These are phyloP conservation scores for Populus ilicifolia DNA, from an alignment of 345 rosid genomes.

Conservation along the genomic window DNA sequence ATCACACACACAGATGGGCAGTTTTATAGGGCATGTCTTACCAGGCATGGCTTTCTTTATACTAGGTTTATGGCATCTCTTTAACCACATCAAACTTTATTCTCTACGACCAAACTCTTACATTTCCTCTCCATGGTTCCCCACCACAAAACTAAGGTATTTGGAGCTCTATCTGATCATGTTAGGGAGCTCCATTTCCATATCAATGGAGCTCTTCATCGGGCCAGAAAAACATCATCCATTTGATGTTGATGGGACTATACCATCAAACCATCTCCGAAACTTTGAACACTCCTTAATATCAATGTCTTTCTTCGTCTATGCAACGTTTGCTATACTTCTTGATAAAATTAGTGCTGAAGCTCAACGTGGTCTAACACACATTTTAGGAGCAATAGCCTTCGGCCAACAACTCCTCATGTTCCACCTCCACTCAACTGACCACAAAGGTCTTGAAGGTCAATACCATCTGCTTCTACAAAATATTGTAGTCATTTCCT, in stretches of 20 bases:
- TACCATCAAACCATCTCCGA: conserved; percentile 75
- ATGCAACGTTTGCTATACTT: conserved; percentile 48
- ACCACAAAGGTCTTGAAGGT: conserved; percentile 71
- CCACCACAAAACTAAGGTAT: conserved; percentile 42
- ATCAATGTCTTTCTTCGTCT: conserved; percentile 54
- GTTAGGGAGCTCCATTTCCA: conserved; percentile 45
- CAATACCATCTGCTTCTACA: conserved; percentile 72
- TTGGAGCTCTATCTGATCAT: conserved; percentile 59
- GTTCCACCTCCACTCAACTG: conserved; percentile 72
- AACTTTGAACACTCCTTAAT: conserved; percentile 78
- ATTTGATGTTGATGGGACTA: conserved; percentile 69
- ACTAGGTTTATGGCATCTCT: conserved; percentile 72
- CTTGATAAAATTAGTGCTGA: conserved; percentile 37
- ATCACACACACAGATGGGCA: conserved; percentile 44
- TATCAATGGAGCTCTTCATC: conserved; percentile 67
- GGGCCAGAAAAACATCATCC: conserved; percentile 72
- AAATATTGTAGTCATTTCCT: conserved; percentile 39
- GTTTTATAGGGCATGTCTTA: conserved; percentile 59
- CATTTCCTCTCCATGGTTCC: conserved; percentile 56
- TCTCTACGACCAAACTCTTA: conserved; percentile 44
- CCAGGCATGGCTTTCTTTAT: conserved; percentile 63
- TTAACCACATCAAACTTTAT: conserved; percentile 61
- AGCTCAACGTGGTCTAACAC: conserved; percentile 34
- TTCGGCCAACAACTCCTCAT: conserved; percentile 61
- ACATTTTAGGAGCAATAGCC: conserved; percentile 41